A percentile compares a stretch with the other conserved stretches of the same genome.
phyloP scores from a whole-genome alignment of 345 rosid genomes.

The Gossypium australe region DNA sequence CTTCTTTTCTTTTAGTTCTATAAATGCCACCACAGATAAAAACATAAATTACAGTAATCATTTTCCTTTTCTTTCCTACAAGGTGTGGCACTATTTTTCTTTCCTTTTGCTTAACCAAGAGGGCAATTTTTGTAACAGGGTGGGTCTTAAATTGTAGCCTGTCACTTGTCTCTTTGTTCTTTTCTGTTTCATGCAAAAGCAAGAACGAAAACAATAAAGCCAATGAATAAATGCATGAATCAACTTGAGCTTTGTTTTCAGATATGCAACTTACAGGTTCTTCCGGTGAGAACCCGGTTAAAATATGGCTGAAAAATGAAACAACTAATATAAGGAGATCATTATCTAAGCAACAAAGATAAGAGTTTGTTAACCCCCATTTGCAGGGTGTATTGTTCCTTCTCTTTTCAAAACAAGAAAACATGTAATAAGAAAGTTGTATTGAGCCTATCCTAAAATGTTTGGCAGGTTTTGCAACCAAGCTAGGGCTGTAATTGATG shows the following conservation, averaged over 20 bases:
- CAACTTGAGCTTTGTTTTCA: not conserved
- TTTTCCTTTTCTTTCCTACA: not conserved
- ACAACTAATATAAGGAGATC: not conserved
- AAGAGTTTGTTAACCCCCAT: not conserved
- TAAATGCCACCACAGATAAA: not conserved
- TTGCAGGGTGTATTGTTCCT: not conserved
- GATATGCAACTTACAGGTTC: not conserved
- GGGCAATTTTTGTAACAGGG: constrained; percentile 4
- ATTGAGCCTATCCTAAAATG: not conserved
- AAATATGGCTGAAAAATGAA: not conserved
- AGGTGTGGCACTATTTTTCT: not conserved
- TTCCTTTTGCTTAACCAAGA: not conserved
- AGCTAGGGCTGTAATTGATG: not conserved
- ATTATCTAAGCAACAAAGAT: not conserved
- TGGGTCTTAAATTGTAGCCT: not conserved
- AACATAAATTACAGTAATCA: not conserved
- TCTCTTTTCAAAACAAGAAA: no score
- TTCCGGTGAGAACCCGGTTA: not conserved
- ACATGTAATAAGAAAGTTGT: not conserved
- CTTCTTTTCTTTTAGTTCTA: not conserved
- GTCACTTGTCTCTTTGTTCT: constrained; percentile 3
- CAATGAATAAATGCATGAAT: not conserved
- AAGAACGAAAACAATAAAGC: not conserved
- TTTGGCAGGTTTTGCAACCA: not conserved
- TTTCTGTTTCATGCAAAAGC: not conserved